These are phyloP conservation scores for Apophysomyces trapeziformis DNA, from an alignment of 371 early-diverging fungal species.

Conservation along the genomic window DNA sequence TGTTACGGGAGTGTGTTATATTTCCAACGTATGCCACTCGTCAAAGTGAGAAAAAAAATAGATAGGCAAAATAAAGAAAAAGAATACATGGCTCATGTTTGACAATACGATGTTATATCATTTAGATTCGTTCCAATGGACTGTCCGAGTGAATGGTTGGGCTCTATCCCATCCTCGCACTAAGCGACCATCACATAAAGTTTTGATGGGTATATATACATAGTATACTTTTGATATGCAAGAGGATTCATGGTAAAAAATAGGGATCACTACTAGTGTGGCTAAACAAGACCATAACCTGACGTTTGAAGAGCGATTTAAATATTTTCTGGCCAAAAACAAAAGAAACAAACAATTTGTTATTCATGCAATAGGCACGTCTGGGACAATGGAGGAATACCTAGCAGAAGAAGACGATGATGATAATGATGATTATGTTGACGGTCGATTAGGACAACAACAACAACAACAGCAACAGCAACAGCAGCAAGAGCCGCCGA, in stretches of 20 bases:
- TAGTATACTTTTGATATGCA: background rate
- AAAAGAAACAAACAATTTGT: slow-evolving; percentile 38
- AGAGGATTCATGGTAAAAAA: background rate
- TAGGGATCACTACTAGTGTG: slow-evolving; percentile 45
- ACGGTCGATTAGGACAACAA: background rate
- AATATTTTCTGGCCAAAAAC: slow-evolving; percentile 47
- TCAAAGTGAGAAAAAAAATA: slow-evolving; percentile 16
- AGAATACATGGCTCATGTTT: slow-evolving; percentile 3
- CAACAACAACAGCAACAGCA: background rate
- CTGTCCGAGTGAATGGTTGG: slow-evolving; percentile 43
- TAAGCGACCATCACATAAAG: slow-evolving; percentile 29
- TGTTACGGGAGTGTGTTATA: slow-evolving; percentile 22
- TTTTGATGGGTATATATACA: slow-evolving; percentile 37
- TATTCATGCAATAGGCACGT: slow-evolving; percentile 37
- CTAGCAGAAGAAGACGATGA: background rate
- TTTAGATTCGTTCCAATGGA: slow-evolving; percentile 36
- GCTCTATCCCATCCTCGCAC: slow-evolving; percentile 44
- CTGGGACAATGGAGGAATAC: slow-evolving; percentile 1
- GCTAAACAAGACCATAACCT: slow-evolving; percentile 31
- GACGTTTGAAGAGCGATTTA: slow-evolving; percentile 51
- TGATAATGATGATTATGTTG: background rate
- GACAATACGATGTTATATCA: slow-evolving; percentile 5
- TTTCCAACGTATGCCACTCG: slow-evolving; percentile 35
- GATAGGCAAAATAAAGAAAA: background rate
- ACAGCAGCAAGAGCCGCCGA: background rate